Evolutionary conservation across 169 alveolate species (phyloP), one percentile per base, ranked within the genome.

Genomic region (Plasmodium gonderi): DNA sequence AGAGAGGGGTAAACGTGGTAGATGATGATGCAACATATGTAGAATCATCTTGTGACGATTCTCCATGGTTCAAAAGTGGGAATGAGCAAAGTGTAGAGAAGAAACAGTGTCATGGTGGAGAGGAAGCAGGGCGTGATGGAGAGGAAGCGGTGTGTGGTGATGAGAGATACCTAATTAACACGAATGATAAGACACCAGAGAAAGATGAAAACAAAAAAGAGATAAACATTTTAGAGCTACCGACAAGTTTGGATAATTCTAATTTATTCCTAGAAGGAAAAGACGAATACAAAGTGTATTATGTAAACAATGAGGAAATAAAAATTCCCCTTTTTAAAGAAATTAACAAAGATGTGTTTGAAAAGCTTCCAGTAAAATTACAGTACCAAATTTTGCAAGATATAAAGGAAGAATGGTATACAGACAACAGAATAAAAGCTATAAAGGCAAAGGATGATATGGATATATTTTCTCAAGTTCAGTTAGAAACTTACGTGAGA

Each of bases 401-500:
- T 90, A 94, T 96, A 8, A 96, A 95, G 87, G 98, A 96, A 31
- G 96, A 95, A 1, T 95, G 97, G 96, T 90, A 94, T 80, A 81
- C 92, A 17, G 97, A 96, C 36, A 95, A 95, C 40, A 94, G 98
- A 54, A 90, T 85, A 31, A 95, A 96, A 40, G 95, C 96, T 36
- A 95, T 96, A 31, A 90, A 95, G 51, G 51, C 96, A 45, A 95
- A 95, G 81, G 97, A 94, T 14, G 95, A 96, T 44, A 89, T 97
- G 92, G 92, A 49, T 40, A 94, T 96, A 74, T 97, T 96, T 79
- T 95, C 98, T 12, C 96, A 94, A 68, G 95, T 95, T 14, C 98
- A 97, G 80, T 92, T 97, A n/a, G 96, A 96, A 74, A 96, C 97
- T 8, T 97, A 96, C 79, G 91, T 96, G 60, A 94, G 97, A 69